Evolutionary conservation across 352 stramenopile species (phyloP).

Genomic region (Phytophthora agathidicida): DNA sequence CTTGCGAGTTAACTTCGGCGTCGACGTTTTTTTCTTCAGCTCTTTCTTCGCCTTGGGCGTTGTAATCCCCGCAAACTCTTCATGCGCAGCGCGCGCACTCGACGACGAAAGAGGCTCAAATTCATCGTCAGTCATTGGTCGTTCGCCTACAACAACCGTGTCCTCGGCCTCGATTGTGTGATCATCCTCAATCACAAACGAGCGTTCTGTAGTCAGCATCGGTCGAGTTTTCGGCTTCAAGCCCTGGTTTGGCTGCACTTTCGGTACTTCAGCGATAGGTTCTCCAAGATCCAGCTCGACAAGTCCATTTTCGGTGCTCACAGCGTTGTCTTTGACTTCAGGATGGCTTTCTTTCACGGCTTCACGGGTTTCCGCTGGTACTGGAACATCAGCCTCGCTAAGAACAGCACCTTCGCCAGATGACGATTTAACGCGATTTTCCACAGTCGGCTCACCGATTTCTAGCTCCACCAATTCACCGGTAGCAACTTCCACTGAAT

Average conservation of each 20-base stretch:
- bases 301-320: constrained; percentile 7
- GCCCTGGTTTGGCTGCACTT: constrained; percentile 12
- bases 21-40: constrained; percentile 5
- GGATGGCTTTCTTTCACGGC: neutral
- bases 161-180: constrained; percentile 66
- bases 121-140: constrained; percentile 63
- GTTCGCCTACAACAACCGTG: constrained; percentile 64
- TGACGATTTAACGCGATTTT: neutral
- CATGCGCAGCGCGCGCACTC: constrained; percentile 5
- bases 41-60: constrained; percentile 11
- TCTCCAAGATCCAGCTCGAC: constrained; percentile 13
- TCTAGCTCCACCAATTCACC: constrained; percentile 14
- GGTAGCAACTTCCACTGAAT: neutral
- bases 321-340: neutral
- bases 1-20: constrained; percentile 28
- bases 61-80: constrained; percentile 12
- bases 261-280: neutral
- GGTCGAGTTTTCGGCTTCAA: constrained; percentile 27
- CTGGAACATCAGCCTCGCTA: neutral
- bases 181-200: constrained; percentile 70
- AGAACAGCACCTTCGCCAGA: neutral
- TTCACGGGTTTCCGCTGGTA: neutral
- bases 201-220: constrained; percentile 74
- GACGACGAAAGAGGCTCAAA: constrained; percentile 20
- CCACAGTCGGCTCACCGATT: neutral